These are phyloP conservation scores for Phytophthora agathidicida DNA, from an alignment of 352 stramenopile species.

Conservation along the genomic window DNA sequence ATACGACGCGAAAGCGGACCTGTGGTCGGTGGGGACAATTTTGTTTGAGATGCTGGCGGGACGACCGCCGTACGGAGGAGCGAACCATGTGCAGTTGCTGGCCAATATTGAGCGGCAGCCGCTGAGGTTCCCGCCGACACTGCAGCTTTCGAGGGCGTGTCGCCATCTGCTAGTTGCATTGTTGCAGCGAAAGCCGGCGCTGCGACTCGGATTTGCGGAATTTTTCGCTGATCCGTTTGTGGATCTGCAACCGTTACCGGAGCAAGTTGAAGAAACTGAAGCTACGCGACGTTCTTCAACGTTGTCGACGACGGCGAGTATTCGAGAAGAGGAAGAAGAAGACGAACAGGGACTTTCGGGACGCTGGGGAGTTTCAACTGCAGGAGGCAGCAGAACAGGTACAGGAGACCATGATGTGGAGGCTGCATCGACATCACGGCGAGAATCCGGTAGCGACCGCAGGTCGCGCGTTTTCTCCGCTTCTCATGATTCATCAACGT, in stretches of 20 bases:
- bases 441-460: constrained; percentile 15
- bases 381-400: constrained; percentile 17
- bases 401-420: constrained; percentile 3
- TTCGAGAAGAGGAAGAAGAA: constrained; percentile 67
- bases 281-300: constrained; percentile 16
- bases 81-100: constrained; percentile 95
- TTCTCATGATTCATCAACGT: constrained; percentile 32
- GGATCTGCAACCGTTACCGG: constrained; percentile 30
- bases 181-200: constrained; percentile 87
- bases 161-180: constrained; percentile 78
- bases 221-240: constrained; percentile 89
- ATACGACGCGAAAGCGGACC: constrained; percentile 97
- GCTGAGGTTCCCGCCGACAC: constrained; percentile 83
- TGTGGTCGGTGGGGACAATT: constrained; percentile 96
- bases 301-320: constrained; percentile 44
- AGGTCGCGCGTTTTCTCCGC: constrained; percentile 45
- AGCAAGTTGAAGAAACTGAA: constrained; percentile 27
- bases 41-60: constrained; percentile 96
- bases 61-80: constrained; percentile 92
- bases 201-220: constrained; percentile 89
- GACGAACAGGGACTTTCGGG: constrained; percentile 33
- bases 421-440: constrained; percentile 1
- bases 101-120: constrained; percentile 94
- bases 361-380: constrained; percentile 19
- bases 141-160: constrained; percentile 84